Evolutionary conservation across 768 basidiomycete genomes (phyloP).

Genomic region (Chiua virens): DNA sequence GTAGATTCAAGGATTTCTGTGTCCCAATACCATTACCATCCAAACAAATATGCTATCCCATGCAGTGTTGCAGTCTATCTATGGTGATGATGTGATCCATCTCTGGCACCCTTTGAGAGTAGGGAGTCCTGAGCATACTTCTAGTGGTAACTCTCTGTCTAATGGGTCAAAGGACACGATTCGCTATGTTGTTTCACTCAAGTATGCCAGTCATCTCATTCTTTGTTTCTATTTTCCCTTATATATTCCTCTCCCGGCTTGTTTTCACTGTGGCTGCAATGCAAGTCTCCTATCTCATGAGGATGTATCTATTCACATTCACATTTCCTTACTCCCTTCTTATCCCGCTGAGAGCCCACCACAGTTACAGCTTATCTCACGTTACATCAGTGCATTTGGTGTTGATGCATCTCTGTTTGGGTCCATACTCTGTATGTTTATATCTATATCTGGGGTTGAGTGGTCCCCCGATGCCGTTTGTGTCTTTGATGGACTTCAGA

Average conservation of each 20-base stretch:
- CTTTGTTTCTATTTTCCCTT: background rate
- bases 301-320: constrained; percentile 48
- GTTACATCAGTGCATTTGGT: constrained; percentile 81
- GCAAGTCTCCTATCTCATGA: constrained; percentile 54
- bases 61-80: constrained; percentile 76
- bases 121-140: constrained; percentile 9
- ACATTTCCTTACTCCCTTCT: constrained; percentile 54
- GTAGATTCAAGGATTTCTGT: constrained; percentile 8
- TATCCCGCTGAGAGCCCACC: constrained; percentile 75
- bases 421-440: constrained; percentile 73
- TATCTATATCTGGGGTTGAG: constrained; percentile 74
- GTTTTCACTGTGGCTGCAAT: background rate
- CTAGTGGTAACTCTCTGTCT: constrained; percentile 9
- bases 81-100: constrained; percentile 66
- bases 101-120: constrained; percentile 48
- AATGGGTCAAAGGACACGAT: constrained; percentile 37
- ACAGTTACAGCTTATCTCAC: constrained; percentile 81
- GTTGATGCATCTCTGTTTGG: constrained; percentile 76
- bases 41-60: background rate
- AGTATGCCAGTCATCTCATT: constrained; percentile 45
- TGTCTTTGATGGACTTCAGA: constrained; percentile 86
- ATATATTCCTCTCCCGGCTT: background rate
- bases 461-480: constrained; percentile 74
- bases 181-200: constrained; percentile 65
- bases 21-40: background rate